Conservation (phyloP, 768 basidiomycete genomes). For the Glaciozyma martinii region DNA sequence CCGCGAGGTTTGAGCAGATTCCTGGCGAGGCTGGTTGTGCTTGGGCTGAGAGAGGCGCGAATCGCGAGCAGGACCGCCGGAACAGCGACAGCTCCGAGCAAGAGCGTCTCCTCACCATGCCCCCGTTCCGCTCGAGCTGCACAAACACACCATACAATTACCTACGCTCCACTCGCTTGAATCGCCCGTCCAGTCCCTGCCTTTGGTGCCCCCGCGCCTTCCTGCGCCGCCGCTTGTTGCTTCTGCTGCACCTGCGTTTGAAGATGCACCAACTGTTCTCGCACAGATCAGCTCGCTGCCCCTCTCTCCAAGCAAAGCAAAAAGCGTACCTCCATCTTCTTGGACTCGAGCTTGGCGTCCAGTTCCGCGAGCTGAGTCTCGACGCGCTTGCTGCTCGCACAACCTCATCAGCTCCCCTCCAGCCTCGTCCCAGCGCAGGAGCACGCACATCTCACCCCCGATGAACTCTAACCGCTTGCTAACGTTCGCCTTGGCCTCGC, state of each 20-base stretch:
- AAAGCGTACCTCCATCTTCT: slow-evolving; percentile 62
- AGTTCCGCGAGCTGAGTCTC: slow-evolving; percentile 74
- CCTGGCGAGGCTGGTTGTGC: too few species aligned
- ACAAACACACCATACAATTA: too few species aligned
- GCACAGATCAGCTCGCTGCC: too few species aligned
- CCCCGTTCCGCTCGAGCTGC: too few species aligned
- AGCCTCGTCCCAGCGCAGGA: neutral
- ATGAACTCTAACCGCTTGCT: slow-evolving; percentile 87
- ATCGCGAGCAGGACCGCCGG: too few species aligned
- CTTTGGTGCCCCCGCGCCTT: neutral
- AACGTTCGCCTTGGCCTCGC: slow-evolving; percentile 77
- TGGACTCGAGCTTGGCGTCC: slow-evolving; percentile 65
- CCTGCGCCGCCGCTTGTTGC: neutral
- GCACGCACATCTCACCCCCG: slow-evolving; percentile 67
- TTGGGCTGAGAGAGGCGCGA: too few species aligned
- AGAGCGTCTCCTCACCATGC: too few species aligned
- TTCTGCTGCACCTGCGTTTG: slow-evolving; percentile 25
- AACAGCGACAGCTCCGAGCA: too few species aligned
- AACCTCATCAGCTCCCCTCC: neutral
- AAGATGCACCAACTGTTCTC: slow-evolving; percentile 19
- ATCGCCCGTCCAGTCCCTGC: too few species aligned
- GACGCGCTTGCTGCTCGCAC: slow-evolving; percentile 54
- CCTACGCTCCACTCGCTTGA: too few species aligned
- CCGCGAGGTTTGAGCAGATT: too few species aligned
- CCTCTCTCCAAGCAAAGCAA: neutral